These are phyloP conservation scores for Actinomortierella ambigua DNA, from an alignment of 371 early-diverging fungal species.

Conservation along the genomic window DNA sequence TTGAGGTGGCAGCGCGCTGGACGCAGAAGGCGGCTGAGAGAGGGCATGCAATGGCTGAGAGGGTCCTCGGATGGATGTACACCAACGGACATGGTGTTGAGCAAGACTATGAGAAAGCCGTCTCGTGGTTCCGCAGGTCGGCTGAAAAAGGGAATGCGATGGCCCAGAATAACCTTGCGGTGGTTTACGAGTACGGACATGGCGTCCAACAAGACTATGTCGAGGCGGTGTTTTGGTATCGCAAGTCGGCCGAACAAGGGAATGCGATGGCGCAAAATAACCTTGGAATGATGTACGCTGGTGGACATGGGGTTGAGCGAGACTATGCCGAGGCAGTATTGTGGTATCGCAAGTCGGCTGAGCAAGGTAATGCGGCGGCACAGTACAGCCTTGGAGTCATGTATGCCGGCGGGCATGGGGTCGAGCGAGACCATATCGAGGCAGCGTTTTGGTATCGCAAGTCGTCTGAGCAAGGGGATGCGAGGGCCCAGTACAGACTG, in stretches of 20 bases:
- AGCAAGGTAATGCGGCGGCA: no score
- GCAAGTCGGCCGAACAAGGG: conserved; percentile 67
- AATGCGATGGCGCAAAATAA: conserved; percentile 59
- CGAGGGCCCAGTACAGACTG: conserved; percentile 74
- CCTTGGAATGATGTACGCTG: conserved; percentile 78
- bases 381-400: conserved; percentile 87
- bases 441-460: conserved; percentile 85
- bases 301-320: conserved; percentile 87
- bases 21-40: conserved; percentile 74
- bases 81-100: conserved; percentile 82
- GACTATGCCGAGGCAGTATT: conserved; percentile 56
- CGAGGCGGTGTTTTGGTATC: conserved; percentile 81
- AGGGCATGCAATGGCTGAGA: conserved; percentile 73
- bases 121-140: conserved; percentile 71
- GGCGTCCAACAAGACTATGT: conserved; percentile 64
- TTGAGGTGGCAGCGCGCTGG: conserved; percentile 75
- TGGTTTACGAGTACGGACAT: conserved; percentile 78
- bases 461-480: conserved; percentile 80
- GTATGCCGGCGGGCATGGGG: conserved; percentile 84
- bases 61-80: conserved; percentile 76
- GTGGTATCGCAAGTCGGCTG: conserved; percentile 77
- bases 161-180: conserved; percentile 80
- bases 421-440: conserved; percentile 56
- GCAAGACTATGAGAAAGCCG: conserved; percentile 66
- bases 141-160: conserved; percentile 80